Evolutionary conservation across 2,329 filamentous ascomycete species (phyloP), one percentile per base, ranked within the genome.

Genomic region (Sphaerulina musiva): DNA sequence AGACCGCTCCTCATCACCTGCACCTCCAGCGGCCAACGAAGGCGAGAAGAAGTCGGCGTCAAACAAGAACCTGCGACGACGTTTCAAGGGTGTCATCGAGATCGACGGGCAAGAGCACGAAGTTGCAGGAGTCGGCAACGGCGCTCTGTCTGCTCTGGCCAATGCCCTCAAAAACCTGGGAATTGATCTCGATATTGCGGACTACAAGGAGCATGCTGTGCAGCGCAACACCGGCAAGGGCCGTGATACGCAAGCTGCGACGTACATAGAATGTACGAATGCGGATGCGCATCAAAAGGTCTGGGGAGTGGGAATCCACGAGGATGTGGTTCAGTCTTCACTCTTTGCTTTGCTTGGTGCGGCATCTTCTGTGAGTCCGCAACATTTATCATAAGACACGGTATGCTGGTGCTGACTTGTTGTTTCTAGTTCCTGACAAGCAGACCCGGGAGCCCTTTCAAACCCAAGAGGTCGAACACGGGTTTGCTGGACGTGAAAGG

Each of bases 191-290:
- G 92, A 97, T 68, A 89, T 97, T 48, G 82, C 85, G 44, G 89
- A 96, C 70, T 97, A 97, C 78, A 95, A 95, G 77, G 93, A 97
- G 72, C 92, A 97, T 73, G 86, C 91, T 29, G 90, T 97, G 63
- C 62, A 65, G 36, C 34, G 55, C 41, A 50, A 58, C 29, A 50
- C 56, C 23, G 49, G 59, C 8, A 58, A 60, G 55, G 54, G 89
- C 88, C 57, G 83, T 54, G 82, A 89, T 57, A 89, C 92, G 62
- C 95, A 95, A 76, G 92, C 92, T n/a, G 92, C 90, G 1, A 89
- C 91, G 2, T 97, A 95, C 69, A 95, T 97, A 60, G 88, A 96
- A 72, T 95, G 90, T 72, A 90, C 80, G 29, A 79, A 84, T 17
- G 73, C 80, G 3, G 82, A 80, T 45, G 85, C 78, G 59, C 80